Conservation (phyloP, 129 eudicot genomes). For the Flaveria bidentis region DNA sequence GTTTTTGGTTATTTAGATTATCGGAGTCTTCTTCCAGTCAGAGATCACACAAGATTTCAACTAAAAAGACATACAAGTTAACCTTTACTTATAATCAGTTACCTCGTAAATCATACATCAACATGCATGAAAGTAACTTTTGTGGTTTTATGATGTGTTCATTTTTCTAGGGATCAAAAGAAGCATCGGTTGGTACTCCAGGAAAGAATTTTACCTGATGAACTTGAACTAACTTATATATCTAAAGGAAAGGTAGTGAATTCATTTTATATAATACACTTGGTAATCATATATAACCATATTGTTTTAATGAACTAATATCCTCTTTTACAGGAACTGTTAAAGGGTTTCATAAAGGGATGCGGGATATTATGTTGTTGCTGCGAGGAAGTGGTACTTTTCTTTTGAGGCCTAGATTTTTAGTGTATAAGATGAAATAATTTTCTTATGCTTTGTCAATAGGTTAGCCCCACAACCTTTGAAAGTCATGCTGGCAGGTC, state of each 20-base stretch:
- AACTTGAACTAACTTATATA: constrained; percentile 56
- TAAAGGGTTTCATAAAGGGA: constrained; percentile 59
- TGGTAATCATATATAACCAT: constrained; percentile 10
- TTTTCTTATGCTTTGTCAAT: constrained; percentile 26
- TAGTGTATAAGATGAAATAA: constrained; percentile 8
- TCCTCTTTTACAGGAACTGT: constrained; percentile 51
- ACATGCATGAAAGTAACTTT: constrained; percentile 21
- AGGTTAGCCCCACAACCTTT: constrained; percentile 84
- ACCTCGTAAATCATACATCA: constrained; percentile 13
- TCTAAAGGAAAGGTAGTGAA: constrained; percentile 64
- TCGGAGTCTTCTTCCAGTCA: constrained; percentile 29
- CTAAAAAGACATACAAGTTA: constrained; percentile 48
- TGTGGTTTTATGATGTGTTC: constrained; percentile 10
- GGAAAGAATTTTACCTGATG: constrained; percentile 64
- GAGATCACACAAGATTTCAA: constrained; percentile 37
- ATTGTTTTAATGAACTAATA: constrained; percentile 5
- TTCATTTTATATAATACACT: neutral
- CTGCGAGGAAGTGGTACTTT: constrained; percentile 58
- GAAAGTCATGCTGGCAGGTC: constrained; percentile 95
- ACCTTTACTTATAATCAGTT: constrained; percentile 16
- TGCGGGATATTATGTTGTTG: constrained; percentile 60
- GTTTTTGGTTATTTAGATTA: constrained; percentile 42
- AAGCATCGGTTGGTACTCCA: constrained; percentile 65
- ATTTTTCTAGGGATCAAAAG: constrained; percentile 55
- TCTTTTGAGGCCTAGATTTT: constrained; percentile 3